Conservation (phyloP, 176 grass and related monocot species). For the Poa annua region DNA sequence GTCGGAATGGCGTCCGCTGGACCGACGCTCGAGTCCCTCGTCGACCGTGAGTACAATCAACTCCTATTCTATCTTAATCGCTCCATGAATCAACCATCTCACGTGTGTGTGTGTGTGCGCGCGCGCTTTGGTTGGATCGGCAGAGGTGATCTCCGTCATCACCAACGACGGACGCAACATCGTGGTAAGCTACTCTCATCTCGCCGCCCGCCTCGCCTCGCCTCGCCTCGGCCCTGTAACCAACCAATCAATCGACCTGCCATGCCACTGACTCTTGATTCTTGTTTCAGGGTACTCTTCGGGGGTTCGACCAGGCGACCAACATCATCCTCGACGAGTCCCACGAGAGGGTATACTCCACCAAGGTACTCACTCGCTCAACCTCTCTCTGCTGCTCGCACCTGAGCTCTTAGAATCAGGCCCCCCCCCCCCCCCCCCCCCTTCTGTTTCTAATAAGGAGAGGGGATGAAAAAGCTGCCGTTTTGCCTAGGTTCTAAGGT, state of each 20-base stretch:
- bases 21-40: conserved; percentile 63
- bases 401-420: not conserved
- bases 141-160: conserved; percentile 92
- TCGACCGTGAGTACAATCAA: conserved; percentile 52
- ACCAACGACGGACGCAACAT: conserved; percentile 98
- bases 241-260: too few relatives aligned
- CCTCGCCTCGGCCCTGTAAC: too few relatives aligned
- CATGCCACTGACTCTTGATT: not conserved
- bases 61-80: too few relatives aligned
- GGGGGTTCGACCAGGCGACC: conserved; percentile 95
- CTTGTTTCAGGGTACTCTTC: conserved; percentile 67
- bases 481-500: not conserved
- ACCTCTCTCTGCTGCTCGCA: too few relatives aligned
- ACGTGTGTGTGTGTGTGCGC: not conserved
- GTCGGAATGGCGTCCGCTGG: conserved; percentile 44
- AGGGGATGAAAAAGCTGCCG: not conserved
- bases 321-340: conserved; percentile 99
- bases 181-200: conserved; percentile 51
- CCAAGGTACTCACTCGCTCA: conserved; percentile 45
- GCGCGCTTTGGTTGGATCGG: too few relatives aligned
- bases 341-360: conserved; percentile 95
- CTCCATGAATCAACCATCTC: not conserved
- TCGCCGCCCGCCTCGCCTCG: not conserved
- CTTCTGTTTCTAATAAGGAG: not conserved
- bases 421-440: too few relatives aligned